Evolutionary conservation across 805 yeast species (phyloP).

Genomic region (Candida chilensis): DNA sequence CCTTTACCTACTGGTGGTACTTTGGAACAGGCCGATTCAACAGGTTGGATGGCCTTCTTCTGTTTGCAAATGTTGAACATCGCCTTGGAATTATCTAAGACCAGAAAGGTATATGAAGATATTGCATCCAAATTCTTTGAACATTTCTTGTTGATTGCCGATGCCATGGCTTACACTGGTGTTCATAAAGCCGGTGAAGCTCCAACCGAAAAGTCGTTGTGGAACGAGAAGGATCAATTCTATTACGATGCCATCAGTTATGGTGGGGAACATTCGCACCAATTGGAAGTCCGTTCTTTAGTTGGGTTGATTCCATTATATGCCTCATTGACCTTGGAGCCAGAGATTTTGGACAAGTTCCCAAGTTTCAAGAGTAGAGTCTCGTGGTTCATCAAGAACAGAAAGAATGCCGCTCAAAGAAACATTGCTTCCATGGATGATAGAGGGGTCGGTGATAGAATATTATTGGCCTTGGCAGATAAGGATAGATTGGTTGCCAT

Average conservation of each 20-base stretch:
- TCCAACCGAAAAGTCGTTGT: constrained; percentile 51
- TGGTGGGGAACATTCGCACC: constrained; percentile 58
- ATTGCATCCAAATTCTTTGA: constrained; percentile 92
- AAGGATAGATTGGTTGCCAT: constrained; percentile 72
- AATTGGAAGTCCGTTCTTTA: constrained; percentile 77
- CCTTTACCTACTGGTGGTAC: constrained; percentile 89
- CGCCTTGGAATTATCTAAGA: constrained; percentile 82
- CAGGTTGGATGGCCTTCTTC: constrained; percentile 97
- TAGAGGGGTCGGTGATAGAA: constrained; percentile 76
- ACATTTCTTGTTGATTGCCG: constrained; percentile 85
- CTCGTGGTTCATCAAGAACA: constrained; percentile 74
- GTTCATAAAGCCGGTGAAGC: constrained; percentile 2
- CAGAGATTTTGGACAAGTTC: constrained; percentile 66
- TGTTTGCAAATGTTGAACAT: constrained; percentile 86
- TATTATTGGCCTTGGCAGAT: constrained; percentile 71
- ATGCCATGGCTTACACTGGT: constrained; percentile 74
- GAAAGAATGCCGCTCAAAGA: constrained; percentile 60
- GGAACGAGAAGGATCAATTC: constrained; percentile 87
- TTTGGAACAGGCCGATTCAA: constrained; percentile 88
- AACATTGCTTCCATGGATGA: constrained; percentile 80
- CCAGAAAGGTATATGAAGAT: constrained; percentile 81
- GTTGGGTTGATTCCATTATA: constrained; percentile 90
- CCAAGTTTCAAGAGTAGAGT: constrained; percentile 78
- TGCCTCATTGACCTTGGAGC: constrained; percentile 84
- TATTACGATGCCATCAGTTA: constrained; percentile 86